phyloP scores from a whole-genome alignment of 1,284 basidiomycete species.

The Sphagnurus paluster region DNA sequence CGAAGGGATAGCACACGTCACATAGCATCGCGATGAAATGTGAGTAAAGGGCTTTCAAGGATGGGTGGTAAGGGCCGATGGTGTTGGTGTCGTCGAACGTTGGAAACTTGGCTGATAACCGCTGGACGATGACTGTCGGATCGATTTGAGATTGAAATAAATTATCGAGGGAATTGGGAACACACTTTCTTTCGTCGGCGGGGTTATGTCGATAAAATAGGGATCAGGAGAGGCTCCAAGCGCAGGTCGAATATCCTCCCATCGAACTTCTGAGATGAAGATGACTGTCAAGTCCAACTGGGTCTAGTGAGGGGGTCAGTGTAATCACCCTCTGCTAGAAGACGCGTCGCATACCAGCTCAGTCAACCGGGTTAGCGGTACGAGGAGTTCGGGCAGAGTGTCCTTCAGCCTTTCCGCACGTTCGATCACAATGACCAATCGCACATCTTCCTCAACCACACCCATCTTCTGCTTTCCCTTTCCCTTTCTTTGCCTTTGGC shows the following conservation, averaged over 20 bases:
- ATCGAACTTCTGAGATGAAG: conserved; percentile 66
- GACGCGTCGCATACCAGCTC: conserved; percentile 64
- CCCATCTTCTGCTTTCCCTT: conserved; percentile 35
- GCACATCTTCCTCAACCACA: conserved; percentile 27
- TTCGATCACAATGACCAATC: conserved; percentile 67
- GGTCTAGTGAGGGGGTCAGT: conserved; percentile 26
- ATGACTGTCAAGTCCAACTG: conserved; percentile 54
- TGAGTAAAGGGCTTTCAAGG: conserved; percentile 58
- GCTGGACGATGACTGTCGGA: conserved; percentile 36
- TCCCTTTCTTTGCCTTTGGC: conserved; percentile 33
- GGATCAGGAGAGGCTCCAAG: conserved; percentile 77
- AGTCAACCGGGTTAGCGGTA: conserved; percentile 69
- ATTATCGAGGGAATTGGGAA: conserved; percentile 2
- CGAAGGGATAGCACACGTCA: conserved; percentile 65
- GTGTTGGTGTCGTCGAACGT: conserved; percentile 22
- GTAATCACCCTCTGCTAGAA: background rate
- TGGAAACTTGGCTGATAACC: conserved; percentile 36
- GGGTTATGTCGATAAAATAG: conserved; percentile 64
- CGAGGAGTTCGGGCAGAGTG: conserved; percentile 61
- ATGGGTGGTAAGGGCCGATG: conserved; percentile 51
- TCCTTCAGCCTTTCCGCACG: conserved; percentile 68
- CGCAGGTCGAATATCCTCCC: conserved; percentile 74
- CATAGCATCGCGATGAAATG: conserved; percentile 69
- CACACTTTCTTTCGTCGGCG: conserved; percentile 63
- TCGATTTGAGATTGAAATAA: conserved; percentile 17